Evolutionary conservation across 2,329 filamentous ascomycete species (phyloP).

Genomic region (Neofusicoccum parvum): DNA sequence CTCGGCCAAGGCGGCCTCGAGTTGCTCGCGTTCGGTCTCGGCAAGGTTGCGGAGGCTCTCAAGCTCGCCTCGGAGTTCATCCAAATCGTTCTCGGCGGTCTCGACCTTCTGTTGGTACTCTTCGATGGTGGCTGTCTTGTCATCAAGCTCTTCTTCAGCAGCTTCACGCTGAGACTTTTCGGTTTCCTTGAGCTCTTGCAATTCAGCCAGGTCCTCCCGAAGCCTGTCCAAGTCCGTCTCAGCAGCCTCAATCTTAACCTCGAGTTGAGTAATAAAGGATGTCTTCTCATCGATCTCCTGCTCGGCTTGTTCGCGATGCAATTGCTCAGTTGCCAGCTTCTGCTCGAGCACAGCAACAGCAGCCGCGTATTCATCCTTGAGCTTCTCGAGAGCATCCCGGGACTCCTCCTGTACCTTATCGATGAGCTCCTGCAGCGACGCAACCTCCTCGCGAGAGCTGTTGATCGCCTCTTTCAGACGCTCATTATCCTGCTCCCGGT

Average conservation of each 20-base stretch:
- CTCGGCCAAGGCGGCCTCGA: slow-evolving; percentile 46
- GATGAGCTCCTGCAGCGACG: slow-evolving; percentile 40
- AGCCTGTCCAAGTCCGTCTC: slow-evolving; percentile 41
- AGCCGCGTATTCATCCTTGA: slow-evolving; percentile 42
- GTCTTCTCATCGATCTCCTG: slow-evolving; percentile 41
- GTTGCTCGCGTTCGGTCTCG: slow-evolving; percentile 46
- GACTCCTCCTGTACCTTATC: slow-evolving; percentile 45
- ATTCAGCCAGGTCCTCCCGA: slow-evolving; percentile 33
- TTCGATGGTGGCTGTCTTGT: slow-evolving; percentile 39
- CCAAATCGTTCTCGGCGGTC: slow-evolving; percentile 34
- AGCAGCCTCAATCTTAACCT: slow-evolving; percentile 39
- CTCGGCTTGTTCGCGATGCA: slow-evolving; percentile 42
- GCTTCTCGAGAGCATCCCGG: slow-evolving; percentile 35
- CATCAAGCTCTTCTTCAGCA: slow-evolving; percentile 41
- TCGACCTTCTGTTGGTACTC: slow-evolving; percentile 42
- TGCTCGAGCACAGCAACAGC: slow-evolving; percentile 33
- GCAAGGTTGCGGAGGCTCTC: slow-evolving; percentile 40
- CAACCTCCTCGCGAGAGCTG: slow-evolving; percentile 43
- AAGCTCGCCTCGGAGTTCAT: slow-evolving; percentile 36
- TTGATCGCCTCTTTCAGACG: slow-evolving; percentile 43
- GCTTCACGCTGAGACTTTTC: slow-evolving; percentile 36
- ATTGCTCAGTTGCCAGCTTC: slow-evolving; percentile 40
- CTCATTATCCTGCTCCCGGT: slow-evolving; percentile 39
- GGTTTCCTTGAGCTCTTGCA: slow-evolving; percentile 37
- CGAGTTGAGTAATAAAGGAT: slow-evolving; percentile 42